phyloP scores from a whole-genome alignment of 106 monocot genomes.

The Dactylorhiza incarnata region DNA sequence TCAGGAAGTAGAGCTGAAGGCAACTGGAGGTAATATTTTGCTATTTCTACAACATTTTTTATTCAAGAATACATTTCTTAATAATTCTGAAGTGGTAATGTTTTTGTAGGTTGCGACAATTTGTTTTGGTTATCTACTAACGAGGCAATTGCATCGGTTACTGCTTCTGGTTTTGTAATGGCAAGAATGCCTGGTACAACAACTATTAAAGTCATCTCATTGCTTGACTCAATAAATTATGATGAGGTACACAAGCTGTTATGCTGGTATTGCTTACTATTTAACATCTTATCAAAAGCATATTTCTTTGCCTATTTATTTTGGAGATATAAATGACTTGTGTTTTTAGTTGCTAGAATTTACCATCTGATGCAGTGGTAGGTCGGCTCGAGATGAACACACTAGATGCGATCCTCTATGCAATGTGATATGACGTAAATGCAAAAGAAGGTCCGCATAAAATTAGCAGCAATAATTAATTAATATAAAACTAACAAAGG shows the following conservation, averaged over 20 bases:
- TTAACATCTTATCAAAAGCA: slow-evolving; percentile 3
- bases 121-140: slow-evolving; percentile 67
- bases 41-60: not conserved
- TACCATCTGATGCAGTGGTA: no score
- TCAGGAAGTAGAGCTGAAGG: slow-evolving; percentile 65
- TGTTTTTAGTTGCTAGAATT: no score
- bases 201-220: slow-evolving; percentile 62
- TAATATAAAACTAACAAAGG: no score
- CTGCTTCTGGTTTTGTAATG: slow-evolving; percentile 44
- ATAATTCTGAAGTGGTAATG: not conserved
- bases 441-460: no score
- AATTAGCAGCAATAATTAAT: no score
- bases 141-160: slow-evolving; percentile 41
- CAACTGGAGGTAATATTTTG: slow-evolving; percentile 58
- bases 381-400: no score
- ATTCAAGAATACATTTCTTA: not conserved
- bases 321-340: not conserved
- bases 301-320: not conserved
- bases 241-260: slow-evolving; percentile 61
- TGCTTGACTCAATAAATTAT: slow-evolving; percentile 63
- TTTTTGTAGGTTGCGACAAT: slow-evolving; percentile 66
- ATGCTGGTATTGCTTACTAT: not conserved
- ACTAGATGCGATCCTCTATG: no score
- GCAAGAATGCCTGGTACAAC: slow-evolving; percentile 56
- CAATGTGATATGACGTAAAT: no score